phyloP scores from a whole-genome alignment of 495 filamentous ascomycete species.

The Letharia columbiana region DNA sequence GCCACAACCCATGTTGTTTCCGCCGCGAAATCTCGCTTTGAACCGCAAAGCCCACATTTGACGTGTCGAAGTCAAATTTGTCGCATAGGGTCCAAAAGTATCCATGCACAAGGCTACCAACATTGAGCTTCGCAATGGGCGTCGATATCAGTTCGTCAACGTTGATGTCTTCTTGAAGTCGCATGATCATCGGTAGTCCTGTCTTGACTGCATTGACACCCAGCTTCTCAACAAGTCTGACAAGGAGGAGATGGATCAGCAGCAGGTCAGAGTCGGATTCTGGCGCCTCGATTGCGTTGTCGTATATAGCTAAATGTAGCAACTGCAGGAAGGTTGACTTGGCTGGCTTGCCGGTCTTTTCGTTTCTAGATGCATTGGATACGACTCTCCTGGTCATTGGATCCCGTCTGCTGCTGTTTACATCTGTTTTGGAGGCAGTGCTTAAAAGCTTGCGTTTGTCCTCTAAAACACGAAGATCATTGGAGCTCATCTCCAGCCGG shows the following conservation, averaged over 20 bases:
- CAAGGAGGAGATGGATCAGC: constrained; percentile 64
- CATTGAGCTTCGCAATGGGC: constrained; percentile 56
- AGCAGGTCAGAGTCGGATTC: constrained; percentile 63
- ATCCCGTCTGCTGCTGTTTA: constrained; percentile 31
- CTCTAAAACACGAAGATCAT: constrained; percentile 53
- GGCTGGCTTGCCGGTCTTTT: constrained; percentile 46
- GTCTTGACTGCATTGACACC: constrained; percentile 76
- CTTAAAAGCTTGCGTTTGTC: constrained; percentile 28
- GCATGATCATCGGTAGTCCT: constrained; percentile 79
- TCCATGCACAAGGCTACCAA: constrained; percentile 77
- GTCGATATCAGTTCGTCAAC: constrained; percentile 45
- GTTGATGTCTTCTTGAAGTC: constrained; percentile 75
- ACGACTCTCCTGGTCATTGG: constrained; percentile 53
- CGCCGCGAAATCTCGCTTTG: constrained; percentile 67
- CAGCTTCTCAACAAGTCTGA: constrained; percentile 61
- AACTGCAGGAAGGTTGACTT: constrained; percentile 68
- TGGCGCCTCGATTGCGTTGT: constrained; percentile 65
- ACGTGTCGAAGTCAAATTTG: constrained; percentile 65
- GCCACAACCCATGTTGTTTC: constrained; percentile 64
- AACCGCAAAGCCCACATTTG: constrained; percentile 56
- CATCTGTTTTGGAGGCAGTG: constrained; percentile 26
- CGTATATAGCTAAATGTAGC: constrained; percentile 81
- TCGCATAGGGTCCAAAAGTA: constrained; percentile 75
- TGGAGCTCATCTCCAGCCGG: constrained; percentile 62
- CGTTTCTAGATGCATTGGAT: constrained; percentile 57